These are phyloP conservation scores for Thielaviopsis ethacetica DNA, from an alignment of 2,329 filamentous ascomycete species.

Conservation along the genomic window DNA sequence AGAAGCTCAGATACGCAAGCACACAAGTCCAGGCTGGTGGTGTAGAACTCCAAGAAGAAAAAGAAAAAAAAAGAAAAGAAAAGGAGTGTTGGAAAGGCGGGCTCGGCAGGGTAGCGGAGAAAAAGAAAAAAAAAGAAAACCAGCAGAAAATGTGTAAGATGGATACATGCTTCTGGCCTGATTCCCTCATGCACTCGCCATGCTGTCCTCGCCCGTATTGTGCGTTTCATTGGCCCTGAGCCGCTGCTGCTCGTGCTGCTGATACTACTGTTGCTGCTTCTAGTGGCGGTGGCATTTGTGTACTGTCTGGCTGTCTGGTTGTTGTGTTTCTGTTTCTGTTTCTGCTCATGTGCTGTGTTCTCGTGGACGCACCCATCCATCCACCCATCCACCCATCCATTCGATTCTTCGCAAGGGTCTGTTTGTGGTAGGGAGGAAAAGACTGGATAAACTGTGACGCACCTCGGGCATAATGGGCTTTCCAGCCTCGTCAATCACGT, in stretches of 20 bases:
- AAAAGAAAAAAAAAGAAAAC: background rate
- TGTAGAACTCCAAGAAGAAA: background rate
- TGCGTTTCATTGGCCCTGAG: background rate
- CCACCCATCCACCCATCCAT: too few relatives aligned
- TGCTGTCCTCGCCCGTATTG: background rate
- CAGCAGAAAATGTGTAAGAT: too few relatives aligned
- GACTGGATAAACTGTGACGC: constrained; percentile 18
- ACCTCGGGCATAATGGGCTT: constrained; percentile 86
- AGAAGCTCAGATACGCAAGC: background rate
- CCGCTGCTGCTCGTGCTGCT: too few relatives aligned
- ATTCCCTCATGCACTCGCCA: background rate
- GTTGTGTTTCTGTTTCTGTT: background rate
- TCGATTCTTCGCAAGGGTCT: too few relatives aligned
- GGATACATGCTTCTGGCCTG: background rate
- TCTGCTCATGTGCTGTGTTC: background rate
- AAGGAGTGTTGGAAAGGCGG: background rate
- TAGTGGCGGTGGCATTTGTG: background rate
- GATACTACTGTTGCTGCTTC: background rate
- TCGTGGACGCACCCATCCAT: background rate
- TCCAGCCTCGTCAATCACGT: constrained; percentile 60
- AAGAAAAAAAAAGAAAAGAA: background rate
- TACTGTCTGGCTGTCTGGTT: background rate
- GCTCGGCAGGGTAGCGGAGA: background rate
- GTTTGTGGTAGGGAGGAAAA: too few relatives aligned
- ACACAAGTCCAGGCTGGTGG: too few relatives aligned